A percentile compares a stretch with the other conserved stretches of the same genome.
phyloP scores from a whole-genome alignment of 2,329 filamentous ascomycete genomes.

The Pseudogymnoascus sp. region DNA sequence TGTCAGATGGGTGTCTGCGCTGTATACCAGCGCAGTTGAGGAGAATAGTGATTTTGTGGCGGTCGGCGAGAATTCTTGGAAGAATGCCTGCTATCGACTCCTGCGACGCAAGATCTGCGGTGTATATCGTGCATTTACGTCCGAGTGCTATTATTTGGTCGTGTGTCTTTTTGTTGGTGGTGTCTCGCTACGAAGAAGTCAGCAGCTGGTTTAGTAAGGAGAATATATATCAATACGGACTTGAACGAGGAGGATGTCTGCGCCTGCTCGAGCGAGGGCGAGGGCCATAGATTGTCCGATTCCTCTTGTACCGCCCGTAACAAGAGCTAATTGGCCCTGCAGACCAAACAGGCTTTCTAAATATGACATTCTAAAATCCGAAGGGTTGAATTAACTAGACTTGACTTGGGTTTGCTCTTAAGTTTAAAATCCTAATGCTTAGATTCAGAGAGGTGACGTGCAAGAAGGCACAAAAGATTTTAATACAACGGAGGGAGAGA shows the following conservation, averaged over 20 bases:
- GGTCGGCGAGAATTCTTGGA: conserved; percentile 53
- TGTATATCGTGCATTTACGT: conserved; percentile 60
- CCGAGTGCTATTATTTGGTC: conserved; percentile 56
- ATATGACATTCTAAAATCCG: neutral
- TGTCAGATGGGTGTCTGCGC: conserved; percentile 65
- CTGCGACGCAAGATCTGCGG: conserved; percentile 58
- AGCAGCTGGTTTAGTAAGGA: neutral
- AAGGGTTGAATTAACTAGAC: neutral
- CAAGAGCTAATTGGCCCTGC: conserved; percentile 31
- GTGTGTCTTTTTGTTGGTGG: conserved; percentile 41
- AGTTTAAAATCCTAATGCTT: neutral
- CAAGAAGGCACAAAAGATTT: neutral
- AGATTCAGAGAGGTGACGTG: neutral
- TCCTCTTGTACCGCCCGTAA: conserved; percentile 33
- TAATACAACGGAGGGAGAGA: neutral
- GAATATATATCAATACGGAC: conserved; percentile 17
- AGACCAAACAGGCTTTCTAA: conserved; percentile 27
- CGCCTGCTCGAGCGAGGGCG: conserved; percentile 32
- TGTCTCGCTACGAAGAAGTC: conserved; percentile 22
- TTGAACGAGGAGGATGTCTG: conserved; percentile 35
- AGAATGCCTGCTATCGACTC: conserved; percentile 53
- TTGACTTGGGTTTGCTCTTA: neutral
- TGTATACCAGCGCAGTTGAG: conserved; percentile 87
- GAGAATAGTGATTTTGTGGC: conserved; percentile 51
- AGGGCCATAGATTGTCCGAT: conserved; percentile 33